Evolutionary conservation across 164 flowering plant species (phyloP).

Genomic region (Sextonia rubra): DNA sequence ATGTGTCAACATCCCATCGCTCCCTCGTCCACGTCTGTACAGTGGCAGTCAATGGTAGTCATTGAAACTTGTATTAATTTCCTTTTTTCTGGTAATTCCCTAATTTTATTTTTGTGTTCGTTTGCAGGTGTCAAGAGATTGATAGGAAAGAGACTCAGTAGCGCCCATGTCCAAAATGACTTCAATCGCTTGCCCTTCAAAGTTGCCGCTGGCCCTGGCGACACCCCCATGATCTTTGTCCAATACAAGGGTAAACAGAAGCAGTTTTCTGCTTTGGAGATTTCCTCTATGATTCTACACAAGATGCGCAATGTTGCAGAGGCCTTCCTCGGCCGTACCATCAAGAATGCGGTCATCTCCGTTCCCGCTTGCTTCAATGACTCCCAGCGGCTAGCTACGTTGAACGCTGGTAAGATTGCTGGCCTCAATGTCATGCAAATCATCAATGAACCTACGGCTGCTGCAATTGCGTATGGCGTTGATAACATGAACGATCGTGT

Average conservation of each 20-base stretch:
- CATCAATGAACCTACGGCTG: slow-evolving; percentile 2
- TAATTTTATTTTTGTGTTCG: too few relatives aligned
- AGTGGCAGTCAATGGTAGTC: too few relatives aligned
- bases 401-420: neutral
- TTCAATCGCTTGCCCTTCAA: too few relatives aligned
- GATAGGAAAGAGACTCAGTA: too few relatives aligned
- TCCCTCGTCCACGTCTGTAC: too few relatives aligned
- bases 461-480: neutral
- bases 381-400: neutral
- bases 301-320: neutral
- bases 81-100: neutral
- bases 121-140: too few relatives aligned
- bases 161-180: too few relatives aligned
- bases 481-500: too few relatives aligned
- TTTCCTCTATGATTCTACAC: neutral
- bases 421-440: neutral
- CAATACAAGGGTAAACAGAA: neutral
- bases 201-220: neutral
- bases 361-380: neutral
- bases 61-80: too few relatives aligned
- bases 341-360: neutral
- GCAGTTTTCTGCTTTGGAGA: neutral
- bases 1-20: too few relatives aligned
- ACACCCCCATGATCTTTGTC: neutral
- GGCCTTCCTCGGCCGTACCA: neutral